Evolutionary conservation across 179 eudicot species (phyloP), one percentile per base, ranked within the genome.

Genomic region (Vitellaria paradoxa): DNA sequence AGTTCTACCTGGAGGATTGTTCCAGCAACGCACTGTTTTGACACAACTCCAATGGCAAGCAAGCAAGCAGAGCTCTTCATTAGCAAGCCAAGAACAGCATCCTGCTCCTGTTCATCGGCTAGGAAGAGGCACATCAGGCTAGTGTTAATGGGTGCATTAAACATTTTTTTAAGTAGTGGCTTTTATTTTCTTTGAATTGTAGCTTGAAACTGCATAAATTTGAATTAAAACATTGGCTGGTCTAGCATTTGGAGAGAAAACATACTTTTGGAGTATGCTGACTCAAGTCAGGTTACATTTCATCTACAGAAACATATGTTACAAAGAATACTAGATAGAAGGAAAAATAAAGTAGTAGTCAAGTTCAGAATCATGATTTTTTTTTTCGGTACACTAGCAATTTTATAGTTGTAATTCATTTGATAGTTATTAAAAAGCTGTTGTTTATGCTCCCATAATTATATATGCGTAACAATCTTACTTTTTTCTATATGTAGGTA

Each of bases 71-170:
- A 60, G 65, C 67, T 73, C 82, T 23, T 76, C 87, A 66, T 68
- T 72, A 76, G 79, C 77, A 59, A 52, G 85, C 76, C 88, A 85
- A 77, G 87, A 82, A 63, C 70, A 77, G 42, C 86, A 90, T 81
- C 91, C 98, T 71, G 97, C 85, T 84, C 98, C 99, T 24, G 99
- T 96, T 80, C 99, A 96, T 88, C 93, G 98, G n/a, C 88, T 96
- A 65, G 99, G 99, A 79, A 89, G 99, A 86, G 99, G 99, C 71
- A 96, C 99, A 73, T 96, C 99, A 85, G 99, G 99, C 89, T 66
- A 81, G 89, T 70, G 45, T 80, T 82, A 47, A 26, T 67, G 66
- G 74, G 42, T 76, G 64, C 49, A 30, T 23, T 40, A 9, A 46
- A 45, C 37, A 63, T 15, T 46, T 1, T 70, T 49, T 55, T 17